phyloP scores from a whole-genome alignment of 805 yeast species.

The Kluyveromyces dobzhanskii region DNA sequence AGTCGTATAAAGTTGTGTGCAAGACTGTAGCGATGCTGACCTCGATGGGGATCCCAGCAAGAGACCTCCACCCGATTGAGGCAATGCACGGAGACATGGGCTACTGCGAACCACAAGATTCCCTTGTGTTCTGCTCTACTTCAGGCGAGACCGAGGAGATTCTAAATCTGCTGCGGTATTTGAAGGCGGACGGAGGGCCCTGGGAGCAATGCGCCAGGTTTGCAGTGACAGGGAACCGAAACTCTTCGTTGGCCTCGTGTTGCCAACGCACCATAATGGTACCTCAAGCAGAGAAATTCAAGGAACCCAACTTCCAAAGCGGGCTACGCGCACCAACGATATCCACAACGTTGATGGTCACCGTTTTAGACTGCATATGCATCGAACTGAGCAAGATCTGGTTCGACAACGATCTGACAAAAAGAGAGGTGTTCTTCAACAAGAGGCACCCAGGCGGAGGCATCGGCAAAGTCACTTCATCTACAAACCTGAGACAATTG shows the following conservation, averaged over 20 bases:
- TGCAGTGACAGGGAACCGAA: constrained; percentile 11
- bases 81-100: constrained; percentile 92
- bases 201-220: constrained; percentile 6
- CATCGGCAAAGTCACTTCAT: constrained; percentile 42
- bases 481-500: neutral
- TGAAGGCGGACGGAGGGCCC: constrained; percentile 6
- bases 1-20: constrained; percentile 68
- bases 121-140: constrained; percentile 56
- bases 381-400: constrained; percentile 60
- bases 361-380: constrained; percentile 70
- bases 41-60: constrained; percentile 65
- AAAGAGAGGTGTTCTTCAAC: constrained; percentile 51
- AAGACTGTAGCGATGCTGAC: constrained; percentile 77
- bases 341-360: constrained; percentile 67
- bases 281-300: constrained; percentile 38
- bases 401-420: constrained; percentile 45
- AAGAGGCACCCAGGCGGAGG: constrained; percentile 88
- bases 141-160: constrained; percentile 84
- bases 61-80: constrained; percentile 70
- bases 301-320: constrained; percentile 51
- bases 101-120: constrained; percentile 46
- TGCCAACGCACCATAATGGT: constrained; percentile 29
- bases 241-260: constrained; percentile 12
- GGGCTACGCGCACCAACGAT: constrained; percentile 87
- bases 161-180: constrained; percentile 25